Evolutionary conservation across 2,329 filamentous ascomycete species (phyloP), one percentile per base, ranked within the genome.

Genomic region (Myriosclerotinia scirpicola): DNA sequence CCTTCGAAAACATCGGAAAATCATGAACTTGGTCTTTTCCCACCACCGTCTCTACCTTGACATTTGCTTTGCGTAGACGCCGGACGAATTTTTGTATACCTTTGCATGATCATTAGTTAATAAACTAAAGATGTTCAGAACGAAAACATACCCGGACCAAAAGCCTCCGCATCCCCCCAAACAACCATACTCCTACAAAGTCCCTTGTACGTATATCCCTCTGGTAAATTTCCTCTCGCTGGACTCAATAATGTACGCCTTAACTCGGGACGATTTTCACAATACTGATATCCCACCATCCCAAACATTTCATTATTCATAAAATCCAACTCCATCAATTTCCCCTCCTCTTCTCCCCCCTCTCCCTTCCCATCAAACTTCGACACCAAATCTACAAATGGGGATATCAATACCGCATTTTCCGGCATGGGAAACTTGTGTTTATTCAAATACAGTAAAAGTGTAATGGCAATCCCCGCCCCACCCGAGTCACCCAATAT

Each of bases 21-120:
- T 36, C 56, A 48, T 59, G 56, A 59, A 48, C 26, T 22, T 36
- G 26, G 46, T 59, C 56, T 36, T 48, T 48, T 46, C 42, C 40
- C 7, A 59, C 30, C 15, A 59, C 26, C 6, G 11, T 34, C 14
- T 59, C 56, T 7, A 59, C 56, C 6, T 59, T 48, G 1, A 46
- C 17, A 48, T 30, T 30, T 8, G 40, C 26, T 5, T 22, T 30
- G 2, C 26, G 56, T 34, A 59, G 56, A 46, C 48, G 17, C 5
- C 36, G 7, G 3, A 30, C 55, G 17, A 58, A 34, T 14, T 58
- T 58, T 14, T 4, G 15, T 30, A 58, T 30, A 2, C 55, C 55
- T 58, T n/a, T n/a, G 20, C 11, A 30, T 26, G 22, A 48, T 48
- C 12, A 15, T 48, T n/a, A 59, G 52, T 34, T 9, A 14, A 4